Percentiles rank a stretch among this genome's conserved stretches.
These are phyloP conservation scores for Aspergillus ostianus DNA, from an alignment of 495 filamentous ascomycete genomes.

Conservation along the genomic window DNA sequence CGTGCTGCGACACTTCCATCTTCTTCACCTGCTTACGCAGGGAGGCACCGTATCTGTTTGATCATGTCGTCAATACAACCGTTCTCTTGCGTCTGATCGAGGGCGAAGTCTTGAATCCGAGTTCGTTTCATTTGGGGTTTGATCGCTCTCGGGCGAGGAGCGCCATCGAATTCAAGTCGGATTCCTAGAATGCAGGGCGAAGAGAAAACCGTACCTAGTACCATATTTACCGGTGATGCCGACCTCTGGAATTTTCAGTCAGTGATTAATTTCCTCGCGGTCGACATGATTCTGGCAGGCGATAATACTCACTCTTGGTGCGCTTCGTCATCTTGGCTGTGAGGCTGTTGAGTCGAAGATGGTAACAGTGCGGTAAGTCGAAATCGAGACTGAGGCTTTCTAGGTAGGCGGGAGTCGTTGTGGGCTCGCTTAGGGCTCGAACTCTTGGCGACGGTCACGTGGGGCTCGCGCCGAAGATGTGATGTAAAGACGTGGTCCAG, in stretches of 20 bases:
- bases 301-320: conserved; percentile 70
- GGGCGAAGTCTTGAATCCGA: conserved; percentile 10
- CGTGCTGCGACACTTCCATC: conserved; percentile 98
- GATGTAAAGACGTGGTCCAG: not conserved
- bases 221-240: conserved; percentile 75
- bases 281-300: not conserved
- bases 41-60: conserved; percentile 90
- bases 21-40: conserved; percentile 99
- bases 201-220: conserved; percentile 53
- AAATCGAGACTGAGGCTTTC: conserved; percentile 38
- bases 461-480: conserved; percentile 2
- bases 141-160: conserved; percentile 17
- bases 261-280: conserved; percentile 24
- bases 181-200: conserved; percentile 22
- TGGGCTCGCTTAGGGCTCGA: conserved; percentile 50
- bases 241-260: conserved; percentile 63
- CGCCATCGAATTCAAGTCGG: conserved; percentile 26
- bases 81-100: conserved; percentile 11
- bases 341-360: conserved; percentile 47
- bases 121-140: conserved; percentile 5
- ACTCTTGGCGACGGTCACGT: conserved; percentile 28
- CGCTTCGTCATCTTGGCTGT: conserved; percentile 86
- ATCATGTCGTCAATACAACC: conserved; percentile 30
- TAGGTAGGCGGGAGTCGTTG: conserved; percentile 36
- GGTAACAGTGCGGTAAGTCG: conserved; percentile 41